Base-by-base conservation (phyloP, 257 asterid genomes). In the Craterostigma plantagineum region DNA sequence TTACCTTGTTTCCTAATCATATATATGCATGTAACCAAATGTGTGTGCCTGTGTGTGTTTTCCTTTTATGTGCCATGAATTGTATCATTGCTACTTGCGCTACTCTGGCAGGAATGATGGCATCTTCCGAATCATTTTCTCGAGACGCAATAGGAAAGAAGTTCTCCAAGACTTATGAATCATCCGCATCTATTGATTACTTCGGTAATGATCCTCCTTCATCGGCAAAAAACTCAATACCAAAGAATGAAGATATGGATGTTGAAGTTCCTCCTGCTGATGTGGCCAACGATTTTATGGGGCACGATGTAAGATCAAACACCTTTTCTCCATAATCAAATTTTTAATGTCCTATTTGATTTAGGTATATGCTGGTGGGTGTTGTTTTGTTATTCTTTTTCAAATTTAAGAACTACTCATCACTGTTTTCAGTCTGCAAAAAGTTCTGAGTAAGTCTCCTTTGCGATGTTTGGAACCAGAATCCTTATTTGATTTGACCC, bases 201-300 rank as follows among this genome's bases (percentile, higher is more conserved):
- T 38, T 13, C 56, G 50, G 55, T 52, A 65, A 45, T 14, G 68
- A 65, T 54, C 57, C 53, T 54, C 61, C 56, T 14, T 57, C 45
- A 17, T 48, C 23, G 43, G 56, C 51, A 46, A 41, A 35, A 46
- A 43, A 58, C 42, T 37, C 59, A 46, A 48, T 18, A 0, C 56
- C 63, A 62, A 65, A 62, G 55, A 58, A 66, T 50, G 71, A 69
- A 43, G 65, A 66, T 36, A 66, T 70, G 73, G 70, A 54, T 48
- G 61, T 64, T 57, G 77, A 65, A 51, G 53, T 49, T 35, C 75
- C 57, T 30, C 57, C 60, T n/a, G 17, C 51, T 56, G 81, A 66
- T 27, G 92, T 67, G 64, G 62, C 66, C 16, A 93, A 69, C 33
- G 92, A 87, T 52, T 54, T 82, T 64, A 73, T 70, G 71, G 93